phyloP scores from a whole-genome alignment of 495 filamentous ascomycete species.

The Aspergillus incahuasiensis region DNA sequence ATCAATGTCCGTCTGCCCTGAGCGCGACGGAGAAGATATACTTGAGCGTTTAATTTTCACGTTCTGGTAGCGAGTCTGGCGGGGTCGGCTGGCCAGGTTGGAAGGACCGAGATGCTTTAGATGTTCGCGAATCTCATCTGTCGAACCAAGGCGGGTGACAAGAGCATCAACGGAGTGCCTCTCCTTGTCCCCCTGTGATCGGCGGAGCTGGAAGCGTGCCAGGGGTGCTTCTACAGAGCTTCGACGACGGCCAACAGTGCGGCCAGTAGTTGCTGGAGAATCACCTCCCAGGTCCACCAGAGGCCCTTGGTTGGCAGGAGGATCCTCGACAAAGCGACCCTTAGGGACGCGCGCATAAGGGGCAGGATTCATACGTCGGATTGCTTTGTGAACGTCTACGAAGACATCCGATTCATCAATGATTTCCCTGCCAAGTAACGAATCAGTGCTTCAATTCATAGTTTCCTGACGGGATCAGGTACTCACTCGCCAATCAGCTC shows the following conservation, averaged over 20 bases:
- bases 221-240: conserved; percentile 50
- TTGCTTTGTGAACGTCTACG: conserved; percentile 94
- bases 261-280: conserved; percentile 7
- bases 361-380: conserved; percentile 70
- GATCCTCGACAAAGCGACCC: conserved; percentile 50
- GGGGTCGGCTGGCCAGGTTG: conserved; percentile 80
- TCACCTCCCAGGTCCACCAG: conserved; percentile 34
- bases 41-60: conserved; percentile 85
- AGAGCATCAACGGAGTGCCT: conserved; percentile 25
- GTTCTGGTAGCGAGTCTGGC: conserved; percentile 74
- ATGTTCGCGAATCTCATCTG: conserved; percentile 70
- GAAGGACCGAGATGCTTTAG: conserved; percentile 89
- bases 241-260: conserved; percentile 24
- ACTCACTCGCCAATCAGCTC: conserved; percentile 95
- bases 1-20: conserved; percentile 35
- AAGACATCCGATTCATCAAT: conserved; percentile 93
- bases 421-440: conserved; percentile 54
- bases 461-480: not conserved
- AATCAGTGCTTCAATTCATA: conserved; percentile 1
- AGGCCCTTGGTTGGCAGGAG: conserved; percentile 30
- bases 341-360: conserved; percentile 58
- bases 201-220: conserved; percentile 43
- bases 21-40: conserved; percentile 38
- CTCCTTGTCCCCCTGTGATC: conserved; percentile 25
- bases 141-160: conserved; percentile 36